These are phyloP conservation scores for Rosa hybrid DNA, from an alignment of 331 rosid genomes.

Conservation along the genomic window DNA sequence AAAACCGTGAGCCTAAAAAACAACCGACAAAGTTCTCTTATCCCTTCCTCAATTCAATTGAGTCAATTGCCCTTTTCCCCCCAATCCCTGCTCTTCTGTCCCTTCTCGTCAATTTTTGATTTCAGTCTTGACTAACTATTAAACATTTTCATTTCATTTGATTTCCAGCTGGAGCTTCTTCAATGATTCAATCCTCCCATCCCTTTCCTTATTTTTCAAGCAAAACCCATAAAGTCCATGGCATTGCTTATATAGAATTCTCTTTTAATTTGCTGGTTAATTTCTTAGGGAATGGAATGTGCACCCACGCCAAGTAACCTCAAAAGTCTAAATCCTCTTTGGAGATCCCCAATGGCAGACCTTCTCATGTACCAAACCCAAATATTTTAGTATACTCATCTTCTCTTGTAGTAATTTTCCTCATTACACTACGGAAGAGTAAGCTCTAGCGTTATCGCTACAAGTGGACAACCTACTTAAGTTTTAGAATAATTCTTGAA, in stretches of 20 bases:
- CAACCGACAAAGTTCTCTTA: constrained; percentile 34
- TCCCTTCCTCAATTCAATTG: constrained; percentile 7
- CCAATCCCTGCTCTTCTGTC: constrained; percentile 26
- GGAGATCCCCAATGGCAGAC: not conserved
- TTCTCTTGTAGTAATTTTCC: not conserved
- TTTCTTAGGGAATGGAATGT: constrained; percentile 4
- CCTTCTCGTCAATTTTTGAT: not conserved
- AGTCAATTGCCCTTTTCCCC: not conserved
- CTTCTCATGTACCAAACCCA: not conserved
- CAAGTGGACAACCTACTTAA: not conserved
- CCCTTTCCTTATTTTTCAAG: constrained; percentile 16
- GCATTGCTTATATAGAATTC: not conserved
- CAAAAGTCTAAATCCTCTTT: not conserved
- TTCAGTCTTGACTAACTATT: not conserved
- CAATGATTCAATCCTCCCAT: not conserved
- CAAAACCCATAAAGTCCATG: not conserved
- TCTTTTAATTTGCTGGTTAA: not conserved
- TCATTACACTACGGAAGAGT: not conserved
- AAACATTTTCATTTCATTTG: not conserved
- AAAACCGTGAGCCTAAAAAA: not conserved
- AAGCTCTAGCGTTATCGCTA: not conserved
- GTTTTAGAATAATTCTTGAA: no score
- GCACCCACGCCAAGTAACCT: not conserved
- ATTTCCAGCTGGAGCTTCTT: constrained; percentile 9
- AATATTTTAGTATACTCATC: not conserved